Evolutionary conservation across 2,329 filamentous ascomycete species (phyloP), one percentile per base, ranked within the genome.

Genomic region (Bisporella sp.): DNA sequence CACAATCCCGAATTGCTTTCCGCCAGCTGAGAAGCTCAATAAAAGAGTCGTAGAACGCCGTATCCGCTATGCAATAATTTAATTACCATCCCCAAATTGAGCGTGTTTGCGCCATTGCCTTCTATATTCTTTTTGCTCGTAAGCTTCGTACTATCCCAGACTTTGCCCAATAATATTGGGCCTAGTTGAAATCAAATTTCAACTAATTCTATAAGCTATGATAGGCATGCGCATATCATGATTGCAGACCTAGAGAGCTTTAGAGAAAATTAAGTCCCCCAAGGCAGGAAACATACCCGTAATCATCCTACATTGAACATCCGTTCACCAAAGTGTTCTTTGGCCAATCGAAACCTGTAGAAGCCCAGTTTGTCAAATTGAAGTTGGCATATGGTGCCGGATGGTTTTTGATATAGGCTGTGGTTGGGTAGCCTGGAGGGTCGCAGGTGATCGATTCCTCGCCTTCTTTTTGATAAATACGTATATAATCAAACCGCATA

Each of bases 401-500:
- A 60, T 88, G 84, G 1, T 74, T 68, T 45, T 69, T 69, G 62
- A 88, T 88, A 64, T 88, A 88, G 1, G 73, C 62, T 0, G 84
- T 87, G 0, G 84, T 88, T 49, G 77, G 75, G 61, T 82, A 87
- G 0, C 78, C 82, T 0, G 72, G 71, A 3, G 84, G 84, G 67
- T 88, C 84, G 64, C 84, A 88, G 12, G 82, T 85, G 46, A 85
- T 61, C 39, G 73, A 73, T 59, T 76, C 71, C 9, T 73, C 70
- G 47, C 78, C 74, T 33, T 76, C 73, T 54, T 83, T 78, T 64
- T 87, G 83, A 60, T 87, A 87, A 46, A 87, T 84, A 11, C 84
- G 78, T 48, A 88, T 73, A 62, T 86, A 87, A 65, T 87, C 84
- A 51, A 87, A 71, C 2, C 82, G 73, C 75, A 87, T 84, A 2